Percentiles rank a stretch among this genome's conserved stretches.
Conservation (phyloP, 1,284 basidiomycete genomes). For the Irpex lacteus region DNA sequence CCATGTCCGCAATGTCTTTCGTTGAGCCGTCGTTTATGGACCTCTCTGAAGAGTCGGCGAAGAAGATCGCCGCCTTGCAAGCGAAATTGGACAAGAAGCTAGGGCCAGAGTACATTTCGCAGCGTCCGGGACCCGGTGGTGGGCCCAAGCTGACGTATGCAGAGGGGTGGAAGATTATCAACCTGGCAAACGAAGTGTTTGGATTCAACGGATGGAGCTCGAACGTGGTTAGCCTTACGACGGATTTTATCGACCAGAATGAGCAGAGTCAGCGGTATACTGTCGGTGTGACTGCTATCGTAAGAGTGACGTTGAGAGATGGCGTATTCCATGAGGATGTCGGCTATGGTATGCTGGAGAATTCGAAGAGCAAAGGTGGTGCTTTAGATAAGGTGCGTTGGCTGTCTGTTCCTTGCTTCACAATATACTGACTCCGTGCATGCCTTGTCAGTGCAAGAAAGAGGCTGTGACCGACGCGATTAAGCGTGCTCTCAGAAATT, state of each 20-base stretch:
- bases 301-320: slow-evolving; percentile 86
- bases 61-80: slow-evolving; percentile 74
- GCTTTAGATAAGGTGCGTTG: slow-evolving; percentile 87
- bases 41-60: slow-evolving; percentile 54
- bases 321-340: slow-evolving; percentile 92
- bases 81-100: slow-evolving; percentile 84
- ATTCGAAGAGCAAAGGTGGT: slow-evolving; percentile 78
- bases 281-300: slow-evolving; percentile 82
- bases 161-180: slow-evolving; percentile 97
- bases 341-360: slow-evolving; percentile 88
- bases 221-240: slow-evolving; percentile 74
- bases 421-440: too few relatives aligned
- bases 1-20: slow-evolving; percentile 17
- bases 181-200: slow-evolving; percentile 97
- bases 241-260: slow-evolving; percentile 71
- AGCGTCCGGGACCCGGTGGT: slow-evolving; percentile 86
- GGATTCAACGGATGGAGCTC: slow-evolving; percentile 99
- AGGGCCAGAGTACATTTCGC: slow-evolving; percentile 91
- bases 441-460: slow-evolving; percentile 79
- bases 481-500: slow-evolving; percentile 88
- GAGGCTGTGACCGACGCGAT: slow-evolving; percentile 95
- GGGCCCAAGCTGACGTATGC: slow-evolving; percentile 90
- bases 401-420: neutral
- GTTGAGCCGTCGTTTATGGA: slow-evolving; percentile 35
- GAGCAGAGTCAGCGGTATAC: slow-evolving; percentile 67